Base-by-base conservation (phyloP, 2,329 filamentous ascomycete species). In the Phialocephala subalpina region DNA sequence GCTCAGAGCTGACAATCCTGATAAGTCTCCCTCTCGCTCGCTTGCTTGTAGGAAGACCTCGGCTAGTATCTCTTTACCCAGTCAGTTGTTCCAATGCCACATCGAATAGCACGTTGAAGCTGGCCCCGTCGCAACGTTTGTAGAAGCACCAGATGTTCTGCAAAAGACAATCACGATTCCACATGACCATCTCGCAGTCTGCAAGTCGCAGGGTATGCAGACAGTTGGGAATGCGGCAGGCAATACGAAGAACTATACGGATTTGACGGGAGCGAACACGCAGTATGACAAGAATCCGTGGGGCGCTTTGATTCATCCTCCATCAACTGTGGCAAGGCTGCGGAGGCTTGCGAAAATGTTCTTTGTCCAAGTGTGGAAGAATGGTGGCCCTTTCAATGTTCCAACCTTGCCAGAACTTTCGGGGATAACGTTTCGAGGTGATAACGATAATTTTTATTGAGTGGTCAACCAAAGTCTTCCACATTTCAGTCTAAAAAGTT, bases 141-240 rank as follows among this genome's bases (percentile, higher is more conserved):
- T 55, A 6, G 5, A 55, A 33, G 49, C 49, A 5, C 49, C 49
- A 9, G 25, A 29, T n/a, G 22, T 29, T 11, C 11, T 55, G 9
- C 2, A 29, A 55, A 33, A 29, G 49, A 55, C 22, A 2, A 6
- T 16, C 11, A 4, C 2, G 3, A 29, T 55, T 29, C 49, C 49
- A 29, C 49, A 29, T 18, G 25, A 29, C 25, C 29, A 35, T 3
- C 14, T 29, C 29, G 8, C 12, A 3, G 5, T 33, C 14, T 55
- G 49, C n/a, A 12, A 33, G 49, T 9, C 11, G 9, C 49, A 55
- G 25, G 49, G 49, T 18, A 29, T 16, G 2, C 25, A 14, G 7
- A 55, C 49, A 14, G 6, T 12, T 55, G 49, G 49, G 16, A 55
- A 55, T 55, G 49, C 49, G 25, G 49, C 49, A 29, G 22, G 49